Evolutionary conservation across 768 basidiomycete species (phyloP).

Genomic region (Boletellus sp.): DNA sequence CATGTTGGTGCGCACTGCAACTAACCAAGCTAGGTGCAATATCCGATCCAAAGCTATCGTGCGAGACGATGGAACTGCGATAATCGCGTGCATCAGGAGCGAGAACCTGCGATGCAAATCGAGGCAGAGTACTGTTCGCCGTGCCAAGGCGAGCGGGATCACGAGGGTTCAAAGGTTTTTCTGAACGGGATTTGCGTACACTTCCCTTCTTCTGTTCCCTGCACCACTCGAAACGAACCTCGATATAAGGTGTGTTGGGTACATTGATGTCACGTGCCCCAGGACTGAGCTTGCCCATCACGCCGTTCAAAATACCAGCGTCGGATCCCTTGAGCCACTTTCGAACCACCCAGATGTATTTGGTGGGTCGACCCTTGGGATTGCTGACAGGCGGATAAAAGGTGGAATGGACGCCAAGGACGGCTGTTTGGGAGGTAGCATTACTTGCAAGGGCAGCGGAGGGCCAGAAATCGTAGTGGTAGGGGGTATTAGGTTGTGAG

Average conservation of each 20-base stretch:
- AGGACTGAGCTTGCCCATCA: constrained; percentile 39
- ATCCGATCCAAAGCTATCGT: constrained; percentile 36
- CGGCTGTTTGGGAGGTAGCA: constrained; percentile 36
- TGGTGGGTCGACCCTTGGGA: constrained; percentile 38
- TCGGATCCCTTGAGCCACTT: constrained; percentile 67
- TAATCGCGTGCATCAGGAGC: constrained; percentile 16
- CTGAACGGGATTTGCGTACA: constrained; percentile 18
- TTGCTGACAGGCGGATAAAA: constrained; percentile 47
- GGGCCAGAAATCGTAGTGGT: constrained; percentile 11
- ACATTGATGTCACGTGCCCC: constrained; percentile 22
- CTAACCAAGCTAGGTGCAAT: constrained; percentile 24
- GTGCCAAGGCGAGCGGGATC: constrained; percentile 14
- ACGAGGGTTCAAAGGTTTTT: constrained; percentile 12
- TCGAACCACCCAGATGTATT: constrained; percentile 75
- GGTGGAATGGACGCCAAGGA: constrained; percentile 69
- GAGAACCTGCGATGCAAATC: constrained; percentile 8
- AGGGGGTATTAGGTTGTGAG: constrained; percentile 8
- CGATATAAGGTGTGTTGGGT: constrained; percentile 40
- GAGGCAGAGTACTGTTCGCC: constrained; percentile 4
- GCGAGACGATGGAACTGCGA: constrained; percentile 40
- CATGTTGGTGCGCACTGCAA: constrained; percentile 13
- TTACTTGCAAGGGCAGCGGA: constrained; percentile 11
- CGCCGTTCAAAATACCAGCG: constrained; percentile 41
- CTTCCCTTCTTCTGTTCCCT: constrained; percentile 32
- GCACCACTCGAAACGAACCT: constrained; percentile 80